Evolutionary conservation across 2,329 filamentous ascomycete genomes (phyloP).

Genomic region (Pseudopyrenochaeta lycopersici): DNA sequence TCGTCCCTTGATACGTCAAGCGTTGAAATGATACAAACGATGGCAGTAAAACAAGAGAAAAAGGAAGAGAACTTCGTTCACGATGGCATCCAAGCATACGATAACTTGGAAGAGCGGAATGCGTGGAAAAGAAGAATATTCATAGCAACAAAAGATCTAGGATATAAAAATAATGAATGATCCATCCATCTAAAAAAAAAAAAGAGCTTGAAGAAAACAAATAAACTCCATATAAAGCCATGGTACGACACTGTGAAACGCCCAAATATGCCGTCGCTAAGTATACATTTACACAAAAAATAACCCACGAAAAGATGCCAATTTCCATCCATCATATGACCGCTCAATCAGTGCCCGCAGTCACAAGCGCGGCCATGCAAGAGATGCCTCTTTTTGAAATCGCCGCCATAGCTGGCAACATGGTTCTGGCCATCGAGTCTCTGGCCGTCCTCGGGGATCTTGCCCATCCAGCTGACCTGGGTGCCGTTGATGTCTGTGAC

Average conservation of each 20-base stretch:
- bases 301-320: background rate
- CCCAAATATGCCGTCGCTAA: background rate
- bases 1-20: background rate
- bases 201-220: too few species aligned
- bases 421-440: conserved; percentile 58
- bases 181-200: too few species aligned
- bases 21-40: too few species aligned
- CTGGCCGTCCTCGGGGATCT: conserved; percentile 50
- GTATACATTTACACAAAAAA: background rate
- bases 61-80: too few species aligned
- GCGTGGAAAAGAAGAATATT: background rate
- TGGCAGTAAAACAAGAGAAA: too few species aligned
- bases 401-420: conserved; percentile 48
- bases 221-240: background rate
- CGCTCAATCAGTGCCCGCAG: conserved; percentile 34
- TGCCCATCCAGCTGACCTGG: conserved; percentile 54
- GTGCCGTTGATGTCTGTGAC: conserved; percentile 35
- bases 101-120: too few species aligned
- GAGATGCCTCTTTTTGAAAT: conserved; percentile 46
- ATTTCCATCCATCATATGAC: background rate
- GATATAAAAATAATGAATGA: too few species aligned
- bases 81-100: too few species aligned
- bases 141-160: too few species aligned
- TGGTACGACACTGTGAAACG: background rate
- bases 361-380: conserved; percentile 39